Percentiles rank a stretch among this genome's conserved stretches.
These are phyloP conservation scores for Trichoderma semiorbis DNA, from an alignment of 2,329 filamentous ascomycete species.

Conservation along the genomic window DNA sequence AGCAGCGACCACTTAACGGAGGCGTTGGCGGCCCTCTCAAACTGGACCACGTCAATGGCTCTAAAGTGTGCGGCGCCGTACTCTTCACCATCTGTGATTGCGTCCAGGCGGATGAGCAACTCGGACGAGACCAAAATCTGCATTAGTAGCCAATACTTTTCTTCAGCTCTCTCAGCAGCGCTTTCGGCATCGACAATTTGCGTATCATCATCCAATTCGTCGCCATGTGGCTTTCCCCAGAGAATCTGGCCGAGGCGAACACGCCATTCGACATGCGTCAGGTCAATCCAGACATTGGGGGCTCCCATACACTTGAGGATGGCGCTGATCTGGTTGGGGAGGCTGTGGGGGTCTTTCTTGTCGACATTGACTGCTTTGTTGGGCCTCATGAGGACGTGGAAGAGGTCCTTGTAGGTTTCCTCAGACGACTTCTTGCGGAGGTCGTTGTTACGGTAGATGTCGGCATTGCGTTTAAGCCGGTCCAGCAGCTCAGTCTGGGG, in stretches of 20 bases:
- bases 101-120: constrained; percentile 61
- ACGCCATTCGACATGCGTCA: constrained; percentile 71
- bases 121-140: constrained; percentile 64
- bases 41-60: constrained; percentile 56
- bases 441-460: constrained; percentile 53
- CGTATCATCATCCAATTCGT: constrained; percentile 52
- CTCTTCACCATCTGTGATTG: constrained; percentile 59
- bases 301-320: constrained; percentile 62
- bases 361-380: constrained; percentile 51
- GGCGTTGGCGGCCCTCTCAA: constrained; percentile 58
- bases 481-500: constrained; percentile 58
- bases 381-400: constrained; percentile 56
- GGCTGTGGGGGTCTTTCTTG: constrained; percentile 56
- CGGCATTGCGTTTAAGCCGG: constrained; percentile 53
- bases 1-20: constrained; percentile 67
- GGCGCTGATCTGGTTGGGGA: constrained; percentile 67
- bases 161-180: constrained; percentile 52
- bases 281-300: constrained; percentile 70
- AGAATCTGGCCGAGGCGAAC: constrained; percentile 69
- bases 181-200: constrained; percentile 48
- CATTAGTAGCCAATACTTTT: constrained; percentile 64
- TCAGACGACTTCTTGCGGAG: constrained; percentile 49
- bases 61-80: constrained; percentile 49
- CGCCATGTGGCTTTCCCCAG: constrained; percentile 56
- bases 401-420: constrained; percentile 61